A percentile compares a stretch with the other conserved stretches of the same genome.
Conservation (phyloP, 257 asterid genomes). For the Thymus mandschuricus region DNA sequence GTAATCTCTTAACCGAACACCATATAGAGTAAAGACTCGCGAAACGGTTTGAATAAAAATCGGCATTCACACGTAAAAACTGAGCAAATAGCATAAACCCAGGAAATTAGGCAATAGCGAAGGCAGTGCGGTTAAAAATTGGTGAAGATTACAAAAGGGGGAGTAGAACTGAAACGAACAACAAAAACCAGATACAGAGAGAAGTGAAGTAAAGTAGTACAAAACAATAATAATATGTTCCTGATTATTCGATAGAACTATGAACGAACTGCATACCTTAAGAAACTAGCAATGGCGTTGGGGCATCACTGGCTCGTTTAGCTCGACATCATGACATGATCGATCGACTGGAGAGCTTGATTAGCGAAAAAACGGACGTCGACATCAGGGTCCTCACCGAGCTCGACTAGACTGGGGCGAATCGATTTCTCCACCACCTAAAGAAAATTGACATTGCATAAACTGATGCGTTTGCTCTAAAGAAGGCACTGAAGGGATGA, state of each 20-base stretch:
- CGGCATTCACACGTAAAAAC: not conserved
- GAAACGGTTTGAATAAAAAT: not conserved
- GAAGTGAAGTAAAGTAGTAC: not conserved
- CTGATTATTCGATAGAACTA: slow-evolving; percentile 15
- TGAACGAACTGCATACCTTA: slow-evolving; percentile 18
- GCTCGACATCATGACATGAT: slow-evolving; percentile 72
- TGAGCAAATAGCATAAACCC: not conserved
- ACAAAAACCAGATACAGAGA: slow-evolving; percentile 11
- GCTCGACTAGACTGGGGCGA: slow-evolving; percentile 79
- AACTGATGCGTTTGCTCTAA: not conserved
- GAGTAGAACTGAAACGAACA: not conserved
- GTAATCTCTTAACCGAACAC: not conserved
- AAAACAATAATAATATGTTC: not conserved
- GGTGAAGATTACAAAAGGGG: not conserved
- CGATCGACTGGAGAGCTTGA: slow-evolving; percentile 81
- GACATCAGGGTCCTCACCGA: slow-evolving; percentile 92
- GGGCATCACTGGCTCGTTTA: slow-evolving; percentile 26
- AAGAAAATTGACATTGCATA: not conserved
- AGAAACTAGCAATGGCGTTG: not conserved
- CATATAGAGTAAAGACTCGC: not conserved
- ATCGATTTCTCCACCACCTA: slow-evolving; percentile 88
- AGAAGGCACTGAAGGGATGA: slow-evolving; percentile 8
- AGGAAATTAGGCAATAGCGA: not conserved
- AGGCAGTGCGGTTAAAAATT: not conserved
- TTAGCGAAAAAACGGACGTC: slow-evolving; percentile 87